Evolutionary conservation across 2,329 filamentous ascomycete genomes (phyloP).

Genomic region (Septoria linicola): DNA sequence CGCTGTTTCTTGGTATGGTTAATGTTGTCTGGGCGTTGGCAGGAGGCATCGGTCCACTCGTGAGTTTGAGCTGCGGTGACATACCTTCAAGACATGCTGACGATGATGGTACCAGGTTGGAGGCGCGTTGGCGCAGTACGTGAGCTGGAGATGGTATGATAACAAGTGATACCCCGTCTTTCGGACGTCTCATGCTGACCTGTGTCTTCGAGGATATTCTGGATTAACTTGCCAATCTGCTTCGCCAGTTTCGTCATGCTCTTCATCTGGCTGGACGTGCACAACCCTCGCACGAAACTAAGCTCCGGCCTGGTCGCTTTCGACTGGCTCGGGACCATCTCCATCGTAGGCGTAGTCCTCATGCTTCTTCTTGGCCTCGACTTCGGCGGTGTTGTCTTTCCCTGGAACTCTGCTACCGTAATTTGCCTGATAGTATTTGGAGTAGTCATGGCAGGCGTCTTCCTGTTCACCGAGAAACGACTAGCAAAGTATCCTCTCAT

Average conservation of each 20-base stretch:
- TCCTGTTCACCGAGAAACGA: slow-evolving; percentile 63
- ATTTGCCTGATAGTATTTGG: slow-evolving; percentile 57
- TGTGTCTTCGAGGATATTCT: slow-evolving; percentile 47
- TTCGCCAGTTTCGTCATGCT: slow-evolving; percentile 52
- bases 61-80: no score
- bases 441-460: slow-evolving; percentile 48
- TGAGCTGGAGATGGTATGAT: slow-evolving; percentile 53
- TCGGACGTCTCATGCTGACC: not conserved
- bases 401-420: slow-evolving; percentile 56
- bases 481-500: slow-evolving; percentile 68
- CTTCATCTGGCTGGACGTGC: slow-evolving; percentile 54
- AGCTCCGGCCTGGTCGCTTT: slow-evolving; percentile 51
- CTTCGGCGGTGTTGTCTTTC: slow-evolving; percentile 54
- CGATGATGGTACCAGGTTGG: slow-evolving; percentile 42
- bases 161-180: not conserved
- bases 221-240: slow-evolving; percentile 56
- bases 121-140: slow-evolving; percentile 49
- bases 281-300: slow-evolving; percentile 55
- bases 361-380: slow-evolving; percentile 56
- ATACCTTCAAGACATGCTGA: no score
- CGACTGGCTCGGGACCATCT: slow-evolving; percentile 55
- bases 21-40: slow-evolving; percentile 58
- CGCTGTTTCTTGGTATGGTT: slow-evolving; percentile 52
- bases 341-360: slow-evolving; percentile 52
- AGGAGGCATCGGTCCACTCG: slow-evolving; percentile 52